Evolutionary conservation across 2,329 filamentous ascomycete species (phyloP).

Genomic region (Microsporum canis): DNA sequence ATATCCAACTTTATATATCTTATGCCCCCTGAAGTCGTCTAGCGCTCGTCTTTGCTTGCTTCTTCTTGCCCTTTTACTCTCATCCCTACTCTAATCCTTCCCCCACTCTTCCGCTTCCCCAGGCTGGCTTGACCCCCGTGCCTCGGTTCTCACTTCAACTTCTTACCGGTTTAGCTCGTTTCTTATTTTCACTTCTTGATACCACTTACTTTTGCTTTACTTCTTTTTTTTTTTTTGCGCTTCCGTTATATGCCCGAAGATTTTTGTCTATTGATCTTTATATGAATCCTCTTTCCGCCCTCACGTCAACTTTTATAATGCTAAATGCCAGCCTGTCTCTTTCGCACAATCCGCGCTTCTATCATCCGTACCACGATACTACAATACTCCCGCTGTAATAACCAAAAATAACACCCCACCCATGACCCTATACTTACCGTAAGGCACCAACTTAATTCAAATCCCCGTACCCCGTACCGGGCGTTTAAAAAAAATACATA

Average conservation of each 20-base stretch:
- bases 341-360: neutral
- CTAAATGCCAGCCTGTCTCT: neutral
- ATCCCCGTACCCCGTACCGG: neutral
- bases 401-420: neutral
- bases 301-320: neutral
- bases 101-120: conserved; percentile 18
- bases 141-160: conserved; percentile 15
- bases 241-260: no score
- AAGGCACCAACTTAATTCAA: neutral
- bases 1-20: neutral
- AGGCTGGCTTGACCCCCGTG: no score
- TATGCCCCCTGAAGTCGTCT: neutral
- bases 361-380: neutral
- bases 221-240: neutral
- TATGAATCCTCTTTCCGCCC: neutral
- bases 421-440: conserved; percentile 1
- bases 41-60: neutral
- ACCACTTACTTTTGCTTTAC: neutral
- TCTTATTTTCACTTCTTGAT: conserved; percentile 10
- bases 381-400: neutral
- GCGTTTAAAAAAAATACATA: neutral
- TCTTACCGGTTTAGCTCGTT: conserved; percentile 6
- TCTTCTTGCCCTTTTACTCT: neutral
- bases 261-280: neutral
- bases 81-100: conserved; percentile 16